These are phyloP conservation scores for Buxus sempervirens DNA, from an alignment of 164 flowering plant genomes.

Conservation along the genomic window DNA sequence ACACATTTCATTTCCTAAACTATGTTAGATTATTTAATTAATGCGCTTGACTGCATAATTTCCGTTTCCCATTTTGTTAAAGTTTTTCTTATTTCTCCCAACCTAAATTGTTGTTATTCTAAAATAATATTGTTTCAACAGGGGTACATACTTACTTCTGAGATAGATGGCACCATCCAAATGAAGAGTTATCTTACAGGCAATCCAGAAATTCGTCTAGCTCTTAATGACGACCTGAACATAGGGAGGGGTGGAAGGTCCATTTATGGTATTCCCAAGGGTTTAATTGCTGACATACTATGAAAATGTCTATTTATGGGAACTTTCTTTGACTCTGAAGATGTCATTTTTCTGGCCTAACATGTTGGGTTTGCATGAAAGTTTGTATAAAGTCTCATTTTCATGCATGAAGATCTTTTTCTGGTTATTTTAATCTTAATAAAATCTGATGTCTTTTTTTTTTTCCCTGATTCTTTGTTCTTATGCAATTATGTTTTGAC, in stretches of 20 bases:
- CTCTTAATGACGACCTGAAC: constrained; percentile 80
- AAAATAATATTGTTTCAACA: constrained; percentile 29
- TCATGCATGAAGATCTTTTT: not conserved
- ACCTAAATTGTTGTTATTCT: not conserved
- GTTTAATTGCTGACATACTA: constrained; percentile 3
- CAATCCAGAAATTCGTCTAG: constrained; percentile 90
- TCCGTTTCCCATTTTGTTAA: not conserved
- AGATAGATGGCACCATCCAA: constrained; percentile 98
- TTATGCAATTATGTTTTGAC: not conserved
- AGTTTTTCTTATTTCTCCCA: not conserved
- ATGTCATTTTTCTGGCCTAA: not conserved
- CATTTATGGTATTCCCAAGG: constrained; percentile 49
- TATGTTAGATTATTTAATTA: too few relatives aligned
- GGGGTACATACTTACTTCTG: constrained; percentile 96
- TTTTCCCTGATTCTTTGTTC: not conserved
- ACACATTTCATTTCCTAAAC: too few relatives aligned
- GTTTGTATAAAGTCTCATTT: not conserved
- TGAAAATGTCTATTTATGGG: not conserved
- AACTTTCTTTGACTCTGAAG: constrained; percentile 2
- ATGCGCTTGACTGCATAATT: not conserved
- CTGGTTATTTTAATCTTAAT: not conserved
- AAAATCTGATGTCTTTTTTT: too few relatives aligned
- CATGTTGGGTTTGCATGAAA: not conserved
- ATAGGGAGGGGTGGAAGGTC: constrained; percentile 79
- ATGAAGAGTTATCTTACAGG: constrained; percentile 97